Evolutionary conservation across 495 filamentous ascomycete genomes (phyloP), one percentile per base, ranked within the genome.

Genomic region (Neurospora sp.): DNA sequence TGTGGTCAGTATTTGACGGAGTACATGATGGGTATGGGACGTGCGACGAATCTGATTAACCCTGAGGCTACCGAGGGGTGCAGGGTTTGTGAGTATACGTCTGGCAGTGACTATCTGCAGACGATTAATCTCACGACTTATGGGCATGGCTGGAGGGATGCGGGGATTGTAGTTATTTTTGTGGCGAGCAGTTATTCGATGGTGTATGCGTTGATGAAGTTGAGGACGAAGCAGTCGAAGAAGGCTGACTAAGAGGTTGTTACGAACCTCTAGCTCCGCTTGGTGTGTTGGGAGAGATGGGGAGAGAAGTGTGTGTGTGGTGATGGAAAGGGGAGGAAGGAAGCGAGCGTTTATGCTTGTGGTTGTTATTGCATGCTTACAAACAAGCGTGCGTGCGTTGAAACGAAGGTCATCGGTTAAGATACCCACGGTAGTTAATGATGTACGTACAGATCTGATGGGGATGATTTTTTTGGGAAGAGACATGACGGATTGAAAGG

Each of bases 121-220:
- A 71, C 71, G 38, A 40, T 82, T 2, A 79, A 81, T 27, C 68
- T 79, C 9, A 72, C 75, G 37, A 72, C 78, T 77, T 87, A 84
- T 78, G 69, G 77, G 71, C 77, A 90, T 72, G 89, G 89, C 69
- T 92, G 90, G 91, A 82, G 88, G 40, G 80, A 90, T 76, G 89
- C 87, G 72, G 90, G 84, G 59, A 82, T 89, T 79, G 73, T 78
- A 12, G 73, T 76, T 37, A 75, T 79, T 27, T 83, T 82, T 68
- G 78, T 77, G 12, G 31, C 81, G 69, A 80, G 78, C 71, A 76
- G 74, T 38, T 82, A 81, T 70, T 70, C 72, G 10, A 27, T 77
- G 40, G 79, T 82, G 41, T 82, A 75, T 70, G 65, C 61, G 35
- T 68, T 82, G 35, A 81, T 81, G 79, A 78, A 77, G 72, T 69